Base-by-base conservation (phyloP, 495 filamentous ascomycete genomes). In the Daldinia grandis region DNA sequence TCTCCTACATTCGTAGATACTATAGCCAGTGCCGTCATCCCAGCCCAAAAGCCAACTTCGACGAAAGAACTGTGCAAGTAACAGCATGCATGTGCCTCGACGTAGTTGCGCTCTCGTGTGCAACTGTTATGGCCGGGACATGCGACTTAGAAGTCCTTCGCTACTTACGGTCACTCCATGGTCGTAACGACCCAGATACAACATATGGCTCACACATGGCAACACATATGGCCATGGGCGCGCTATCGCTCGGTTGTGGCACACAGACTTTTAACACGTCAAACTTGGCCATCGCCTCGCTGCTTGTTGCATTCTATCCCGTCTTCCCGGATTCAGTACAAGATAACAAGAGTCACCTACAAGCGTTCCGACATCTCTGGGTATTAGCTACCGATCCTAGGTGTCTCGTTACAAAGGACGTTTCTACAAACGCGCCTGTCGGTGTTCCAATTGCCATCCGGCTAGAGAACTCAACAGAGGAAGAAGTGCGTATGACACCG, bases 281-380 rank as follows among this genome's bases (percentile, higher is more conserved):
- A 19, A 90, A 97, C 75, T 78, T 95, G 14, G 93, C 95, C 33
- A 87, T 95, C 54, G 94, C 94, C 7, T 87, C 92, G 0, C 84
- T 99, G 7, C 85, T 99, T 17, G 92, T 94, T 58, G 91, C 95
- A 2, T 95, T 99, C 76, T 98, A 98, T 72, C 95, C 95, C 0
- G 84, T 98, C 24, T 98, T 95, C 78, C 95, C 95, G 2, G 89
- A 88, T 28, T 89, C 88, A 4, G 91, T 97, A 3, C 89, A 95
- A 55, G 95, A 98, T 81, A 98, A 97, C 75, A 92, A 90, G 74
- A 93, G 92, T 27, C 95, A 99, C 68, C 85, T 98, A 3, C 95
- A 99, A 84, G 95, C 95, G 6, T 97, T 98, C 84, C 90, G 96
- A 1, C 95, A 99, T 78, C 89, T 99, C 75, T 99, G 95, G 95